A percentile compares a stretch with the other conserved stretches of the same genome.
Conservation (phyloP, 768 basidiomycete genomes). For the Lactarius sanguifluus region DNA sequence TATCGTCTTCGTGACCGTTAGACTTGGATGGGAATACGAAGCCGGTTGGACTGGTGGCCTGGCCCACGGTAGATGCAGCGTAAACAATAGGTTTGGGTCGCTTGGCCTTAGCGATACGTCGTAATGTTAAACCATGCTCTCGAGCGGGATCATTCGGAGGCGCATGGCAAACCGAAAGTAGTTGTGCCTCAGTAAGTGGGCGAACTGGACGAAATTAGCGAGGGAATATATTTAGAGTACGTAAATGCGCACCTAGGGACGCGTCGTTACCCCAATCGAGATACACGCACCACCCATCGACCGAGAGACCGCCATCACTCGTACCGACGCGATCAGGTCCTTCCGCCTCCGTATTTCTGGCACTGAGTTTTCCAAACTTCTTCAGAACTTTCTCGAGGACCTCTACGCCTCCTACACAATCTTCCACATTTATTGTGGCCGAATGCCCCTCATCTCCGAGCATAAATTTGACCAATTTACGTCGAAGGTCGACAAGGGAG, state of each 20-base stretch:
- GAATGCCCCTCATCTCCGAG: constrained; percentile 76
- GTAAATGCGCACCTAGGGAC: constrained; percentile 47
- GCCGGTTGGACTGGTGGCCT: constrained; percentile 40
- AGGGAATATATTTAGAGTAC: constrained; percentile 11
- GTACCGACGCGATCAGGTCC: constrained; percentile 57
- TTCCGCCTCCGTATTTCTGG: constrained; percentile 45
- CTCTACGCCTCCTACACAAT: constrained; percentile 80
- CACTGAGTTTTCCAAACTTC: constrained; percentile 76
- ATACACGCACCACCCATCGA: constrained; percentile 90
- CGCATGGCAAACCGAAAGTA: constrained; percentile 81
- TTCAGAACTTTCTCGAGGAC: constrained; percentile 85
- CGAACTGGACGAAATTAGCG: constrained; percentile 47
- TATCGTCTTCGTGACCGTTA: constrained; percentile 42
- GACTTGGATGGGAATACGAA: constrained; percentile 31
- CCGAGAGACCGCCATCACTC: constrained; percentile 71
- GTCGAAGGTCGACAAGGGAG: constrained; percentile 74
- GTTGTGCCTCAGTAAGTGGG: constrained; percentile 76
- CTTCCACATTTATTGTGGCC: constrained; percentile 76
- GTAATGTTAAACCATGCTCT: constrained; percentile 75
- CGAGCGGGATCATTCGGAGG: constrained; percentile 75
- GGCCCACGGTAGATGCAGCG: constrained; percentile 35
- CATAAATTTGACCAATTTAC: constrained; percentile 86
- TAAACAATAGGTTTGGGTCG: constrained; percentile 44
- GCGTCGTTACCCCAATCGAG: constrained; percentile 57
- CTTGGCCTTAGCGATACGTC: constrained; percentile 49